Evolutionary conservation across 805 yeast species (phyloP).

Genomic region (Saccharomycopsis capsularis): DNA sequence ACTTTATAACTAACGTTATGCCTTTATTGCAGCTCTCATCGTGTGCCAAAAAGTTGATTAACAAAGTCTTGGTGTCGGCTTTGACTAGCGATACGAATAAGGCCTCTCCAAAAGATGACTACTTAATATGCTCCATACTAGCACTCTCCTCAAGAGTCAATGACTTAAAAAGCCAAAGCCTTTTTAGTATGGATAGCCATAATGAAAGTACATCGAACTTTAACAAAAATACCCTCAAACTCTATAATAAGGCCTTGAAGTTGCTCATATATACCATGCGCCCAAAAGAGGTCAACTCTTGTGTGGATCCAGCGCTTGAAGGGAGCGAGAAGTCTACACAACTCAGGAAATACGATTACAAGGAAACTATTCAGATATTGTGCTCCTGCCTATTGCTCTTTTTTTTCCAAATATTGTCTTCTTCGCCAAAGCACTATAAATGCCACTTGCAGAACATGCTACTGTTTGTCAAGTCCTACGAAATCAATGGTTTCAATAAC

Average conservation of each 20-base stretch:
- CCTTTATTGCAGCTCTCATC: slow-evolving; percentile 10
- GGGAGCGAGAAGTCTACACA: neutral
- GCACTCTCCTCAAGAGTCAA: slow-evolving; percentile 10
- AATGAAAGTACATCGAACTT: neutral
- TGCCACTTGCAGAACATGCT: slow-evolving; percentile 6
- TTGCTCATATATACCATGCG: slow-evolving; percentile 6
- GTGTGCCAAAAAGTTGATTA: neutral
- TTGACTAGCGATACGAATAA: slow-evolving; percentile 6
- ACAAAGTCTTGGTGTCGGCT: neutral
- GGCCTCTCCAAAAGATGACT: neutral
- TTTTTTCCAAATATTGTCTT: slow-evolving; percentile 12
- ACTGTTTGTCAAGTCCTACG: slow-evolving; percentile 8
- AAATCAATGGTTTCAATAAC: slow-evolving; percentile 8
- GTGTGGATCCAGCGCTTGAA: neutral
- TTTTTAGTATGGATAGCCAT: too few relatives aligned
- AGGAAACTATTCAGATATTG: neutral
- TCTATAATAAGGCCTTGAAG: slow-evolving; percentile 12
- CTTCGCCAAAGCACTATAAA: slow-evolving; percentile 7
- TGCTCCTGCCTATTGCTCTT: slow-evolving; percentile 11
- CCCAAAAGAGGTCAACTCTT: neutral
- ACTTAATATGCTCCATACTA: slow-evolving; percentile 10
- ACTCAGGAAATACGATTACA: neutral
- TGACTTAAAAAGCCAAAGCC: neutral
- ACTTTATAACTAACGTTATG: slow-evolving; percentile 10
- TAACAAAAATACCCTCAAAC: neutral